Conservation (phyloP, 257 asterid genomes). For the Jacaranda copaia region DNA sequence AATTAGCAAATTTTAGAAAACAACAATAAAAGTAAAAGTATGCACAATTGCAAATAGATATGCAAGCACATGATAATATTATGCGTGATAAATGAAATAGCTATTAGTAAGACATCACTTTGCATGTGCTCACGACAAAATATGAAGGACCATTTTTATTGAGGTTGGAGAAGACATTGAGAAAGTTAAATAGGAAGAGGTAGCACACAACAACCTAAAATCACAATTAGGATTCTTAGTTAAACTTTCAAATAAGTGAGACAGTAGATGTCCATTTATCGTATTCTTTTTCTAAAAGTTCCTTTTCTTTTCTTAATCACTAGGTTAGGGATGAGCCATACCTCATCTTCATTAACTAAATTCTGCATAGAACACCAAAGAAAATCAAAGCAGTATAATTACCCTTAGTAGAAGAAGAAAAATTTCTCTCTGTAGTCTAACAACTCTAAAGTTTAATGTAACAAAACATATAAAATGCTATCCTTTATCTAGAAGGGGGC, state of each 20-base stretch:
- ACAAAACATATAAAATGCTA: background rate
- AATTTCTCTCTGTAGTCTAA: background rate
- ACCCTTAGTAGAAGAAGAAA: background rate
- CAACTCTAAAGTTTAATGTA: background rate
- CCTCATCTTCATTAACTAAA: conserved; percentile 13
- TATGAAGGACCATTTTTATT: background rate
- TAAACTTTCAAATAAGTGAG: background rate
- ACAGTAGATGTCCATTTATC: background rate
- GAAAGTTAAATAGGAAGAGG: background rate
- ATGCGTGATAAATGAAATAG: conserved; percentile 15
- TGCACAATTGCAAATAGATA: background rate
- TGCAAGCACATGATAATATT: conserved; percentile 11
- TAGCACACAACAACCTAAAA: background rate
- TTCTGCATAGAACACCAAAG: conserved; percentile 15
- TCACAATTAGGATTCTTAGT: background rate
- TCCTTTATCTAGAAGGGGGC: background rate
- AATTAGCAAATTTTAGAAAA: conserved; percentile 37
- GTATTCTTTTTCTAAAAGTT: background rate
- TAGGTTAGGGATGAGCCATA: background rate
- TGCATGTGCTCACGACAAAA: background rate
- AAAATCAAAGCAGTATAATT: conserved; percentile 7
- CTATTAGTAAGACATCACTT: background rate
- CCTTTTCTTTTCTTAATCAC: background rate
- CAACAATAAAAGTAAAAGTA: background rate
- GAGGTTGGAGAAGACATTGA: conserved; percentile 21